Conservation (phyloP, 345 rosid species). For the Pistacia vera region DNA sequence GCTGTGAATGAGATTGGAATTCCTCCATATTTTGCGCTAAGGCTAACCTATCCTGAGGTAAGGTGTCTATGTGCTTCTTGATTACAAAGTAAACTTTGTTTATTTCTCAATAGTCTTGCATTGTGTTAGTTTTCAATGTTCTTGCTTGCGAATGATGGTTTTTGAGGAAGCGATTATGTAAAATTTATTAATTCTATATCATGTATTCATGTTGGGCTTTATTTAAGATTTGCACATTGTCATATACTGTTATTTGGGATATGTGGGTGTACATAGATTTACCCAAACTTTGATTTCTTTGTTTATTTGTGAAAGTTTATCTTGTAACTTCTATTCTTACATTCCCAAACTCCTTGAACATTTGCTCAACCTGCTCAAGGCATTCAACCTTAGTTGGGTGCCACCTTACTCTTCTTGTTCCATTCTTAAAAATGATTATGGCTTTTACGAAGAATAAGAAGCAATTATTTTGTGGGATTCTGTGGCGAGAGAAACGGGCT, state of each 20-base stretch:
- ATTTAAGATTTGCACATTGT: neutral
- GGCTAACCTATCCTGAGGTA: constrained; percentile 97
- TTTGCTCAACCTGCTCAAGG: too few species aligned
- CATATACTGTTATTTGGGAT: neutral
- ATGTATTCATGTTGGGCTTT: neutral
- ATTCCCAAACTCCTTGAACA: too few species aligned
- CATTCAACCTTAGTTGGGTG: too few species aligned
- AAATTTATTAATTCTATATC: neutral
- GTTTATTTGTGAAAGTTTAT: too few species aligned
- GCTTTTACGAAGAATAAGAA: too few species aligned
- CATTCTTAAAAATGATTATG: too few species aligned
- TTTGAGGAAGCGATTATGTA: neutral
- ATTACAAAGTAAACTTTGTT: neutral
- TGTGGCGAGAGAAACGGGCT: too few species aligned
- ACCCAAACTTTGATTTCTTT: too few species aligned
- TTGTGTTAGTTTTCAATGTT: neutral
- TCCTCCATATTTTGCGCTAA: constrained; percentile 88
- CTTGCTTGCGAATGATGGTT: neutral
- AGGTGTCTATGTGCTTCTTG: neutral
- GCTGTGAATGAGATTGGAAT: constrained; percentile 98
- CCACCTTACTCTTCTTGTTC: too few species aligned
- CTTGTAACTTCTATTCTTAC: too few species aligned
- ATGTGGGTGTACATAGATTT: neutral
- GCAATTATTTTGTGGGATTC: too few species aligned
- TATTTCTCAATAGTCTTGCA: neutral